phyloP scores from a whole-genome alignment of 805 yeast species.

The Groenewaldozyma salmanticensis region DNA sequence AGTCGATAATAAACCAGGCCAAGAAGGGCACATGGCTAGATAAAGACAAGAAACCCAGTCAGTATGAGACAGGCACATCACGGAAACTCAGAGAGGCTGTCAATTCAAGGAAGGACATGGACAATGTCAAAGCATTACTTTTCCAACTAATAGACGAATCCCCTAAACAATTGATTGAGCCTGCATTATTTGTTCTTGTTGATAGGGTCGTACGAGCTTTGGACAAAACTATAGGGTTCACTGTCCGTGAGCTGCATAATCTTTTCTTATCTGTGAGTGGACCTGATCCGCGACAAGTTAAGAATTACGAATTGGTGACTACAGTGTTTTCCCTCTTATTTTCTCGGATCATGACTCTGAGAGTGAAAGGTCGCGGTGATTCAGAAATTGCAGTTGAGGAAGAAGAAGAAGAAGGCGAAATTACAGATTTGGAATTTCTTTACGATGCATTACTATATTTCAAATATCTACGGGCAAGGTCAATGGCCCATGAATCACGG shows the following conservation, averaged over 20 bases:
- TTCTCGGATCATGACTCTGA: too few species aligned
- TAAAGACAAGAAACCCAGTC: not conserved
- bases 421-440: conserved; percentile 4
- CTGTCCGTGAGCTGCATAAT: not conserved
- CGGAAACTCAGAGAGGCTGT: conserved; percentile 1
- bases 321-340: not conserved
- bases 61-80: not conserved
- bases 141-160: conserved; percentile 4
- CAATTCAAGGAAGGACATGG: not conserved
- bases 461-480: conserved; percentile 12
- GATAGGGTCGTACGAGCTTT: conserved; percentile 1
- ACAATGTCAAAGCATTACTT: not conserved
- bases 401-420: conserved; percentile 6
- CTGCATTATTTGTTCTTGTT: conserved; percentile 4
- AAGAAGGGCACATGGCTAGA: not conserved
- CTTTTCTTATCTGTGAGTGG: conserved; percentile 2
- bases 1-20: not conserved
- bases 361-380: too few species aligned
- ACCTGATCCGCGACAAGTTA: not conserved
- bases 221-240: not conserved
- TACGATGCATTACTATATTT: conserved; percentile 18
- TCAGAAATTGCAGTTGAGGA: not conserved
- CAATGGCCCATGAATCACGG: conserved; percentile 14
- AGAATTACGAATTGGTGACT: not conserved
- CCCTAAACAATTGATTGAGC: conserved; percentile 3